Evolutionary conservation across 331 rosid genomes (phyloP).

Genomic region (Quercus tomentella): DNA sequence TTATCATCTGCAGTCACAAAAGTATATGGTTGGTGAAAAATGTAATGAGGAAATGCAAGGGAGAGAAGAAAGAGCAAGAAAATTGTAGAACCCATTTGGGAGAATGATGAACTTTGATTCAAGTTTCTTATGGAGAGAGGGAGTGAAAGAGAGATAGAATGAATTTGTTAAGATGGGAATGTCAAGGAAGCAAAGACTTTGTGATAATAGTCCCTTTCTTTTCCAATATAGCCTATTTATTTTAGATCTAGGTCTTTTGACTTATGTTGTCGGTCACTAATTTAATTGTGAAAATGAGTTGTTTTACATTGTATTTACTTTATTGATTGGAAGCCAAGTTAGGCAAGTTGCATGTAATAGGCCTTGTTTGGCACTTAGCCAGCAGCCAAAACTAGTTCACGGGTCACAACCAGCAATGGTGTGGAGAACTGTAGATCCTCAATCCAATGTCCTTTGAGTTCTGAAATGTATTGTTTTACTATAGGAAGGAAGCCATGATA

Average conservation of each 20-base stretch:
- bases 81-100: conserved; percentile 36
- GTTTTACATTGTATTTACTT: conserved; percentile 17
- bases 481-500: neutral
- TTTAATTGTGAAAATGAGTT: neutral
- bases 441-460: conserved; percentile 16
- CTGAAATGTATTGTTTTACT: neutral
- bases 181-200: conserved; percentile 13
- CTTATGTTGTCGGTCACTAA: conserved; percentile 1
- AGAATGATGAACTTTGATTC: neutral
- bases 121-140: neutral
- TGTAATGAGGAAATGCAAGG: conserved; percentile 12
- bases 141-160: neutral
- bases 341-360: conserved; percentile 25
- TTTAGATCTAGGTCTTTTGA: conserved; percentile 13
- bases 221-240: neutral
- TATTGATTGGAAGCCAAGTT: conserved; percentile 24
- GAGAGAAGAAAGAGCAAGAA: conserved; percentile 30
- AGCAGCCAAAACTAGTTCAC: conserved; percentile 29
- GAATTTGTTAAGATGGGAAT: conserved; percentile 11
- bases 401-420: conserved; percentile 17
- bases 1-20: conserved; percentile 46
- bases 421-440: conserved; percentile 4
- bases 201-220: neutral
- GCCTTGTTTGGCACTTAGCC: conserved; percentile 16
- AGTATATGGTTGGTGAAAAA: neutral